Evolutionary conservation across 108 stramenopile species (phyloP).

Genomic region (Fragilaria radians): DNA sequence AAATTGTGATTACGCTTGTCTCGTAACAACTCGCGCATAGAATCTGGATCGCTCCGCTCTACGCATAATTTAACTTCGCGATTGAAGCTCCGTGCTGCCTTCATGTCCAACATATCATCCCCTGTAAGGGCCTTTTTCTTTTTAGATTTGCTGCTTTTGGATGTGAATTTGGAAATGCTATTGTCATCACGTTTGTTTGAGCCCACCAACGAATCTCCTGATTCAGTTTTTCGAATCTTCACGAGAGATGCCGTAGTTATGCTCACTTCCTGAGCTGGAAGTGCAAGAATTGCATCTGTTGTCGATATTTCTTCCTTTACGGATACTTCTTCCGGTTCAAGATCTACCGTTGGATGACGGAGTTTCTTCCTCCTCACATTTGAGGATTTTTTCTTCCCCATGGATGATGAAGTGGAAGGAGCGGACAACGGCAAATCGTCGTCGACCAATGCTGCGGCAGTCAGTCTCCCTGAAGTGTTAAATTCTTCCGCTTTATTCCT

Average conservation of each 20-base stretch:
- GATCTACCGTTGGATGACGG: slow-evolving; percentile 6
- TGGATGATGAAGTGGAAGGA: not conserved
- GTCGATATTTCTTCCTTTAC: slow-evolving; percentile 26
- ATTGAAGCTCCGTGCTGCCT: slow-evolving; percentile 75
- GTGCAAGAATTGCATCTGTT: slow-evolving; percentile 55
- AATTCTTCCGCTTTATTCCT: slow-evolving; percentile 22
- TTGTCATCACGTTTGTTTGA: slow-evolving; percentile 29
- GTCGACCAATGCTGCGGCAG: slow-evolving; percentile 26
- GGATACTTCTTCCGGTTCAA: slow-evolving; percentile 9
- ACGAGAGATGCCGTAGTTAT: slow-evolving; percentile 67
- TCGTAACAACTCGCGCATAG: slow-evolving; percentile 57
- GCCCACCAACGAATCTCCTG: slow-evolving; percentile 32
- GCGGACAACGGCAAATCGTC: slow-evolving; percentile 2
- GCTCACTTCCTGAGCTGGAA: slow-evolving; percentile 73
- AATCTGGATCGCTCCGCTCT: slow-evolving; percentile 70
- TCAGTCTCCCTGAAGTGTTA: slow-evolving; percentile 27
- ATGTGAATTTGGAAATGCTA: slow-evolving; percentile 6
- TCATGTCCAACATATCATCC: slow-evolving; percentile 60
- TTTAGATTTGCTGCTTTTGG: slow-evolving; percentile 48
- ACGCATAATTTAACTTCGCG: slow-evolving; percentile 60
- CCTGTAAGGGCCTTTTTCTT: slow-evolving; percentile 54
- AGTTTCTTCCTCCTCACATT: slow-evolving; percentile 27
- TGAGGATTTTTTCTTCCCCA: slow-evolving; percentile 21
- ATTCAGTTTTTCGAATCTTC: slow-evolving; percentile 46
- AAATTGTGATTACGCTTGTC: slow-evolving; percentile 72